Evolutionary conservation across 2,329 filamentous ascomycete species (phyloP).

Genomic region (Cytospora piceicola): DNA sequence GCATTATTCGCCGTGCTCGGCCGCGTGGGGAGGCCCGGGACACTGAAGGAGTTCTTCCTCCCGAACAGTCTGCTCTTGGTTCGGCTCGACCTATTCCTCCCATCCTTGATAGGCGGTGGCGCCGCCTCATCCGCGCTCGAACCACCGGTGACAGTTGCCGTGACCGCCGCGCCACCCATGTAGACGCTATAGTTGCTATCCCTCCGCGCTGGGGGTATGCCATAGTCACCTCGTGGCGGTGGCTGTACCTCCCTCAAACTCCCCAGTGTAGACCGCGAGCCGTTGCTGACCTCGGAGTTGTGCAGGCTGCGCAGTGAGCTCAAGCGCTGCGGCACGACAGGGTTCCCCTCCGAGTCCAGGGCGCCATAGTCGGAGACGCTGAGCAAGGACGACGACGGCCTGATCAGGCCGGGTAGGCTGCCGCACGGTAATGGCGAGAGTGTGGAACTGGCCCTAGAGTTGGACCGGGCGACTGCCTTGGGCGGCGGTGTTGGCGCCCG

Average conservation of each 20-base stretch:
- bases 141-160: slow-evolving; percentile 22
- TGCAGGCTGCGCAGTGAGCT: slow-evolving; percentile 24
- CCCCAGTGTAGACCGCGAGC: slow-evolving; percentile 26
- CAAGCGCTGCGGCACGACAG: slow-evolving; percentile 19
- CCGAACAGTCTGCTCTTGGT: slow-evolving; percentile 19
- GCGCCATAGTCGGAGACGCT: slow-evolving; percentile 26
- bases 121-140: background rate
- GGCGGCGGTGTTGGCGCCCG: slow-evolving; percentile 38
- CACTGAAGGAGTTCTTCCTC: slow-evolving; percentile 25
- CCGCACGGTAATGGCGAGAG: slow-evolving; percentile 4
- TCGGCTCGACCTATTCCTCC: slow-evolving; percentile 7
- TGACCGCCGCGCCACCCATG: slow-evolving; percentile 9
- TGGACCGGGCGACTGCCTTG: slow-evolving; percentile 32
- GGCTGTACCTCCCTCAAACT: slow-evolving; percentile 21
- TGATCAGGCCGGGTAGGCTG: slow-evolving; percentile 5
- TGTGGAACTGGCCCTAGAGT: slow-evolving; percentile 8
- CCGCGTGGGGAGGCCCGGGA: slow-evolving; percentile 26
- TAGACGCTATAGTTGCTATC: slow-evolving; percentile 14
- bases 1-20: background rate
- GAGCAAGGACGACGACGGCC: slow-evolving; percentile 17
- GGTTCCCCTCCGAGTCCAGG: slow-evolving; percentile 23
- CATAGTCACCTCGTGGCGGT: background rate
- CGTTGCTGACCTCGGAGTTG: slow-evolving; percentile 18
- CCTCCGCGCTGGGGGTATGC: background rate
- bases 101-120: slow-evolving; percentile 1